These are phyloP conservation scores for Logfia minima DNA, from an alignment of 129 eudicot genomes.

Conservation along the genomic window DNA sequence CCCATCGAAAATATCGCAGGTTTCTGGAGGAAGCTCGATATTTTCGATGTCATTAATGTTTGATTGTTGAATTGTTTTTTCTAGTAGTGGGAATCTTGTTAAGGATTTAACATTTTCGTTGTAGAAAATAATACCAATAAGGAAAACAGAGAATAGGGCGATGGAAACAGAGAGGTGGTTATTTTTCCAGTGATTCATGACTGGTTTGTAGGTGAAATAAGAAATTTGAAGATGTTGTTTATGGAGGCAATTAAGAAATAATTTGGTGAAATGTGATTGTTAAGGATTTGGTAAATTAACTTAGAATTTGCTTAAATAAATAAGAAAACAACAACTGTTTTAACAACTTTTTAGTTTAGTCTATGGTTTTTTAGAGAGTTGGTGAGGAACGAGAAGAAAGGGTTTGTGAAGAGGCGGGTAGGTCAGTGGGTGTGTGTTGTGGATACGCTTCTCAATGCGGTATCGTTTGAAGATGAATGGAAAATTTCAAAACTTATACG, in stretches of 20 bases:
- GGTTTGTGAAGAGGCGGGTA: conserved; percentile 1
- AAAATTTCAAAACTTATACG: too few relatives aligned
- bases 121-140: conserved; percentile 71
- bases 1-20: conserved; percentile 77
- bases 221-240: conserved; percentile 34
- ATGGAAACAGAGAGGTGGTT: conserved; percentile 57
- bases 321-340: too few relatives aligned
- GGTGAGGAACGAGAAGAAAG: conserved; percentile 34
- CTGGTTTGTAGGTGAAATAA: conserved; percentile 30
- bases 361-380: conserved; percentile 23
- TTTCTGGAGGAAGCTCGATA: conserved; percentile 62
- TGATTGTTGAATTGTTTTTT: conserved; percentile 12
- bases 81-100: conserved; percentile 56
- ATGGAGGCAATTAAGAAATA: conserved; percentile 7
- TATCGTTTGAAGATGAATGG: too few relatives aligned
- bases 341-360: background rate
- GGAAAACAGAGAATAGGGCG: conserved; percentile 50
- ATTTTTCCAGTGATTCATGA: conserved; percentile 57
- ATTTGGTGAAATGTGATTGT: conserved; percentile 72
- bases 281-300: conserved; percentile 11
- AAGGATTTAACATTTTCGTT: conserved; percentile 72
- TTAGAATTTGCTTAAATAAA: conserved; percentile 3
- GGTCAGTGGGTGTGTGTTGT: background rate
- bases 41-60: conserved; percentile 6
- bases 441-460: background rate